phyloP scores from a whole-genome alignment of 2,329 filamentous ascomycete genomes.

The Keithomyces neogunnii region DNA sequence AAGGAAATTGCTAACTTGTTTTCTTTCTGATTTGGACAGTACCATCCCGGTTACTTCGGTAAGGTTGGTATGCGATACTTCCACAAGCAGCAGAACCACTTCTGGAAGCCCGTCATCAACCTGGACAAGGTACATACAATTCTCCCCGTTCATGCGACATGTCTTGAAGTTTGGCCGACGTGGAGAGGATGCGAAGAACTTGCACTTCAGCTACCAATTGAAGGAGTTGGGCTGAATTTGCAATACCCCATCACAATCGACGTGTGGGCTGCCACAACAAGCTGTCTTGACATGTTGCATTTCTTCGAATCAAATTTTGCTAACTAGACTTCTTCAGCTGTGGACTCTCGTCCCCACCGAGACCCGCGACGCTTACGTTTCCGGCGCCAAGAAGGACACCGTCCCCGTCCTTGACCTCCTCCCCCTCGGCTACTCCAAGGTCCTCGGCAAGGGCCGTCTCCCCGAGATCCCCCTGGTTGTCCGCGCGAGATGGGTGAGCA shows the following conservation, averaged over 20 bases:
- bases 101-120: conserved; percentile 99
- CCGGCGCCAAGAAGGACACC: conserved; percentile 73
- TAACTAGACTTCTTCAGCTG: conserved; percentile 49
- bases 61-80: conserved; percentile 95
- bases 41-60: conserved; percentile 98
- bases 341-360: conserved; percentile 92
- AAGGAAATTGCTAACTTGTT: conserved; percentile 19
- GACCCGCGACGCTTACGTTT: conserved; percentile 86
- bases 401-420: conserved; percentile 97
- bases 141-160: conserved; percentile 1
- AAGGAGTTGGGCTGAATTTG: background rate
- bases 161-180: background rate
- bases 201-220: background rate
- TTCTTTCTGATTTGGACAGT: conserved; percentile 38
- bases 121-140: conserved; percentile 73
- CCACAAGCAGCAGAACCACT: conserved; percentile 91
- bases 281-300: too few relatives aligned
- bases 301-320: conserved; percentile 5
- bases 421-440: conserved; percentile 94
- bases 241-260: background rate
- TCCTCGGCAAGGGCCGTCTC: conserved; percentile 95
- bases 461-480: conserved; percentile 91
- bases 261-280: background rate
- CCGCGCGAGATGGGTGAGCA: conserved; percentile 89
- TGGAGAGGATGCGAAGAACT: background rate